phyloP scores from a whole-genome alignment of 148 eudicot genomes.

The Tetragonia tetragonoides region DNA sequence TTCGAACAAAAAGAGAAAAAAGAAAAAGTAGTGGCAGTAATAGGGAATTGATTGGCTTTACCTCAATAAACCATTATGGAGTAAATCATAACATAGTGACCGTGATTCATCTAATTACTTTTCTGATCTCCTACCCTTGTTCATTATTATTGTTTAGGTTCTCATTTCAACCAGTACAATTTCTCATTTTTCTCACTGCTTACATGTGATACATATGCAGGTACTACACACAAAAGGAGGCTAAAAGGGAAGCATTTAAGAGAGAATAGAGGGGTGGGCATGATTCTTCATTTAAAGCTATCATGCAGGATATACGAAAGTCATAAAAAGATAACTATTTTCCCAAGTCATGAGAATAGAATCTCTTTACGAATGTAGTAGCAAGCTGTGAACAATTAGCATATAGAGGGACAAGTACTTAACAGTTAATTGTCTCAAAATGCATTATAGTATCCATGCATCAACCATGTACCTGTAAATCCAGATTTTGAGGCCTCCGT shows the following conservation, averaged over 20 bases:
- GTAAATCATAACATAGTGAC: too few species aligned
- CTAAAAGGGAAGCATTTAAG: neutral
- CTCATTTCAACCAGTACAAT: too few species aligned
- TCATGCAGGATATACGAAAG: neutral
- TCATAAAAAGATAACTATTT: neutral
- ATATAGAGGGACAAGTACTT: neutral
- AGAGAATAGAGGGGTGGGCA: neutral
- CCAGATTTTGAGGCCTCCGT: constrained; percentile 68
- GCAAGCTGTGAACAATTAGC: neutral
- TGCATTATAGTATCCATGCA: neutral
- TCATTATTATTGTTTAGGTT: too few species aligned
- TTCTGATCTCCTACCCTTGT: too few species aligned
- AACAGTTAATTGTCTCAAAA: neutral
- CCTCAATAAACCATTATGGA: too few species aligned
- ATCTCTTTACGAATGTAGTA: neutral
- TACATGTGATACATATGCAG: neutral
- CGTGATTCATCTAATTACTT: too few species aligned
- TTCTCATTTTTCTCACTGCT: neutral
- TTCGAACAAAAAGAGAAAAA: too few species aligned
- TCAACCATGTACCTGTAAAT: constrained; percentile 51
- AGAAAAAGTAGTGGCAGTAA: too few species aligned
- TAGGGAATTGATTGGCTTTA: too few species aligned
- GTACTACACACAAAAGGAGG: neutral
- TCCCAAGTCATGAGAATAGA: neutral
- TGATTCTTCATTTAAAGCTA: neutral